Percentiles rank a stretch among this genome's conserved stretches.
phyloP scores from a whole-genome alignment of 2,329 filamentous ascomycete genomes.

The Xenosphaeropsis pyriputrescens region DNA sequence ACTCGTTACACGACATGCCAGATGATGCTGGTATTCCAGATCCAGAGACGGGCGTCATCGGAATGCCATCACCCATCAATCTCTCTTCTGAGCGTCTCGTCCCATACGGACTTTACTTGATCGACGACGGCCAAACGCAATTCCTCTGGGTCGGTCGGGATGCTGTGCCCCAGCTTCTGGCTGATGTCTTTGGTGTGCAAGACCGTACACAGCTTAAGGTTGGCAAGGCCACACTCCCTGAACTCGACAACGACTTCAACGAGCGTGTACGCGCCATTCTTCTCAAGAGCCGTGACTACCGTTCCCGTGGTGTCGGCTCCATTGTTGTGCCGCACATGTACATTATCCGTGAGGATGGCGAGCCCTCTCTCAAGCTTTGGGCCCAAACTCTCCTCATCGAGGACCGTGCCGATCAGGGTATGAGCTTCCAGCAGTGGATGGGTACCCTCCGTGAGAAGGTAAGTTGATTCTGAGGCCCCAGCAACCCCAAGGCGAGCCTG shows the following conservation, averaged over 20 bases:
- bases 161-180: conserved; percentile 74
- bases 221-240: conserved; percentile 76
- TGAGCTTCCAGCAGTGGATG: conserved; percentile 90
- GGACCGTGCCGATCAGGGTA: conserved; percentile 84
- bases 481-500: no score
- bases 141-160: conserved; percentile 95
- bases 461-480: conserved; percentile 17
- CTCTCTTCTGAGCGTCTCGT: conserved; percentile 79
- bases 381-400: conserved; percentile 92
- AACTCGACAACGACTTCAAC: conserved; percentile 92
- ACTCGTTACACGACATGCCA: conserved; percentile 91
- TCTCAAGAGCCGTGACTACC: conserved; percentile 83
- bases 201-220: conserved; percentile 78
- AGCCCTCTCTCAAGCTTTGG: conserved; percentile 91
- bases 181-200: conserved; percentile 79
- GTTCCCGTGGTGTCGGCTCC: conserved; percentile 76
- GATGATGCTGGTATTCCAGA: conserved; percentile 82
- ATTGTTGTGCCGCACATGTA: conserved; percentile 90
- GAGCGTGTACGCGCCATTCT: conserved; percentile 82
- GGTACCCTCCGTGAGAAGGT: conserved; percentile 92
- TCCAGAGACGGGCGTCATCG: conserved; percentile 72
- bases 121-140: conserved; percentile 94
- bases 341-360: conserved; percentile 86
- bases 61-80: conserved; percentile 73
- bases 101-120: conserved; percentile 83